phyloP scores from a whole-genome alignment of 192 early-diverging fungal genomes.

The Coemansia furcata region DNA sequence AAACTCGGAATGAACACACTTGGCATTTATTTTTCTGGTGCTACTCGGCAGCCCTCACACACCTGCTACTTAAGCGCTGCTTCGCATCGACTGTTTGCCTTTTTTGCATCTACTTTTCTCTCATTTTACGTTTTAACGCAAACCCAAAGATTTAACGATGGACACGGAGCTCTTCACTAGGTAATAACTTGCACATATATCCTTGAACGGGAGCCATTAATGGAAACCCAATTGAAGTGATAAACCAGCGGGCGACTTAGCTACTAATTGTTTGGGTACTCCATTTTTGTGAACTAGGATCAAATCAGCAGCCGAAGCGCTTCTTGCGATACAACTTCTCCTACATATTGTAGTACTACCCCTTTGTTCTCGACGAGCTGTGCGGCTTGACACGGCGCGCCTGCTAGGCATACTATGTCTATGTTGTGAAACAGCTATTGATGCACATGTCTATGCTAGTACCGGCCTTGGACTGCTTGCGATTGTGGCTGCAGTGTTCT shows the following conservation, averaged over 20 bases:
- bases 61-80: background rate
- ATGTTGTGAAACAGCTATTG: background rate
- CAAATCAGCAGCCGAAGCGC: background rate
- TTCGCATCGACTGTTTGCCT: background rate
- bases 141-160: background rate
- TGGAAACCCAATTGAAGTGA: background rate
- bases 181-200: background rate
- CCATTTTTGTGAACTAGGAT: constrained; percentile 1
- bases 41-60: background rate
- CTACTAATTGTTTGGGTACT: background rate
- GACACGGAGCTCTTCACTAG: background rate
- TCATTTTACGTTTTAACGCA: background rate
- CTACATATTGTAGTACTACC: background rate
- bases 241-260: background rate
- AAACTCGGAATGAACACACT: background rate
- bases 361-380: background rate
- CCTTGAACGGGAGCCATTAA: background rate
- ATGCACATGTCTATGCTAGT: background rate
- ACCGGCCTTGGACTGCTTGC: background rate
- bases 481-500: background rate
- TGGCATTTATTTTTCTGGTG: constrained; percentile 4
- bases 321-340: background rate
- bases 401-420: background rate
- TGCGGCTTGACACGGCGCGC: background rate
- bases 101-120: background rate